phyloP scores from a whole-genome alignment of 371 early-diverging fungal species.

The Polyrhizophydium stewartii region DNA sequence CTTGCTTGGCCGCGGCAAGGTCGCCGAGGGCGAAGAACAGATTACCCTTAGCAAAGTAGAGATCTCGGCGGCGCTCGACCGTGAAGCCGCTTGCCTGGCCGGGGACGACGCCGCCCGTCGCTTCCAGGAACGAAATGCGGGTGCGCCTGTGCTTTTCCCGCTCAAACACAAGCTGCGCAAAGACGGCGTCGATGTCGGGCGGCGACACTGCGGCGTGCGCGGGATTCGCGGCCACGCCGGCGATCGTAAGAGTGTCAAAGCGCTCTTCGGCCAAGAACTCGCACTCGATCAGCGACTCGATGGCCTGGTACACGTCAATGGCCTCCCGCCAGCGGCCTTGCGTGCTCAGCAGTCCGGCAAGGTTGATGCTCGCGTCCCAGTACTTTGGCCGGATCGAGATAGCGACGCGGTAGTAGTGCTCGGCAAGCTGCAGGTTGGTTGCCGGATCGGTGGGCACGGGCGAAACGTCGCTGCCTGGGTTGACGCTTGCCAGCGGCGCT shows the following conservation, averaged over 20 bases:
- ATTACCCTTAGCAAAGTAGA: conserved; percentile 84
- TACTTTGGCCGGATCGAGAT: conserved; percentile 81
- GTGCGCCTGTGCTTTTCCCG: conserved; percentile 7
- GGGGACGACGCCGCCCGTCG: conserved; percentile 1
- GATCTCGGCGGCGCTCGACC: conserved; percentile 37
- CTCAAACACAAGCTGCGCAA: conserved; percentile 2
- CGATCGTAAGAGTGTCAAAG: conserved; percentile 4
- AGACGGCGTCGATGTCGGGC: conserved; percentile 41
- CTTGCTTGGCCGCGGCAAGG: conserved; percentile 63
- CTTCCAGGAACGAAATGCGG: conserved; percentile 2
- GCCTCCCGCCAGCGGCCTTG: conserved; percentile 60
- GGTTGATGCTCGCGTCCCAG: conserved; percentile 89
- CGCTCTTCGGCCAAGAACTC: conserved; percentile 15
- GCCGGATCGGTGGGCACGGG: background rate
- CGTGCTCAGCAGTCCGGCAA: conserved; percentile 74
- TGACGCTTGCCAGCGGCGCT: background rate
- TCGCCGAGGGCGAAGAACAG: conserved; percentile 73
- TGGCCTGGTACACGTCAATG: conserved; percentile 72
- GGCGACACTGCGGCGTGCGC: background rate
- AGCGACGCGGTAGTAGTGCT: conserved; percentile 82
- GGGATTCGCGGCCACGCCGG: background rate
- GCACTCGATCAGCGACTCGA: conserved; percentile 47
- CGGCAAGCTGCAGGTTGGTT: conserved; percentile 48
- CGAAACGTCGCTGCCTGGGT: background rate
- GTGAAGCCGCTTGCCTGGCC: conserved; percentile 24